Base-by-base conservation (phyloP, 371 early-diverging fungal species). In the Blyttiomyces sp. region DNA sequence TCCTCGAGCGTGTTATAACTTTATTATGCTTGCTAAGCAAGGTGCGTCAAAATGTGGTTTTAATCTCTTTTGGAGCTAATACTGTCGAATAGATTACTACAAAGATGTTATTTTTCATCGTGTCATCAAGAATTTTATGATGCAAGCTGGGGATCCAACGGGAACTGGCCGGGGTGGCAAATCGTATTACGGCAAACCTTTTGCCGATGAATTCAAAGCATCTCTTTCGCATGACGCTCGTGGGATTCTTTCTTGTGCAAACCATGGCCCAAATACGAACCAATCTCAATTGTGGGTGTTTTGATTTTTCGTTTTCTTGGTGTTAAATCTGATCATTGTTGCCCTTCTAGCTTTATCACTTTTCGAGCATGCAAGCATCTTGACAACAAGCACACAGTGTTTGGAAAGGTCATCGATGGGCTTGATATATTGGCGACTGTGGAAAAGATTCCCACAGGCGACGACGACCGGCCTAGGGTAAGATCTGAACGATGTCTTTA, bases 131-230 rank as follows among this genome's bases (percentile, higher is more conserved):
- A 84, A 87, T 31, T 97, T 96, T 65, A 95, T 97, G 93, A 79
- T 94, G 21, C 95, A 96, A 81, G 95, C 95, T 24, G 98, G 96
- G 26, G 96, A 96, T 73, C 90, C 95, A 48, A 88, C 92, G 6
- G 94, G 98, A 1, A 89, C 88, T 2, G 95, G 96, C 16, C 76
- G 79, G 21, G 98, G 96, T 6, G 93, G 94, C 4, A 83, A 90
- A 59, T 88, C 90, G 1, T 80, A 83, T 43, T 94, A 90, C 87
- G 88, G 88, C 33, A 69, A 80, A 26, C 79, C 80, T 43, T 98
- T 96, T 63, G 71, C 72, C 26, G 79, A 79, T 49, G 79, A 96
- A 70, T 85, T 92, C 68, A 86, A 85, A 63, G 57, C 74, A 1
- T 85, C 79, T 34, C 64, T 91, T 28, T 80, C 79, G 4, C 98